These are phyloP conservation scores for Cytospora piceicola DNA, from an alignment of 2,329 filamentous ascomycete species.

Conservation along the genomic window DNA sequence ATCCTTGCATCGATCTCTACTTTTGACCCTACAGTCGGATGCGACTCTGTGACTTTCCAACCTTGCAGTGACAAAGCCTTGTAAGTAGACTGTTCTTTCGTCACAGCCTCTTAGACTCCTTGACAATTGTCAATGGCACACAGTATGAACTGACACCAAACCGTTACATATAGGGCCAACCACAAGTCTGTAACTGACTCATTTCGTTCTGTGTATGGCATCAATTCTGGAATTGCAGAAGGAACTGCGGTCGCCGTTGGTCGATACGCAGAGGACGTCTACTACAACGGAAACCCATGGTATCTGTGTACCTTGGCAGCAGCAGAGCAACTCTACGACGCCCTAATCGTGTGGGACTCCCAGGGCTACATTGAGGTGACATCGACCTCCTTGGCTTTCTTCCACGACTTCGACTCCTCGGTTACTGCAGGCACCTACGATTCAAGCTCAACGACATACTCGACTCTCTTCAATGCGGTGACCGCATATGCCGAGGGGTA, in stretches of 20 bases:
- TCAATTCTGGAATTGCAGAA: conserved; percentile 68
- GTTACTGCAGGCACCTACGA: conserved; percentile 66
- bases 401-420: conserved; percentile 64
- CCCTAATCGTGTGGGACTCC: conserved; percentile 71
- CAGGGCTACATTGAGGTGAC: conserved; percentile 67
- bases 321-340: conserved; percentile 79
- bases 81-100: conserved; percentile 1
- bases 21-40: conserved; percentile 69
- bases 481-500: conserved; percentile 64
- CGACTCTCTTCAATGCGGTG: conserved; percentile 59
- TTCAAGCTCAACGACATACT: conserved; percentile 51
- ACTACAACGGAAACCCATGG: conserved; percentile 82
- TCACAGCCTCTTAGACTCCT: too few relatives aligned
- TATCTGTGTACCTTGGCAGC: conserved; percentile 76
- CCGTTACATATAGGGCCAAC: conserved; percentile 52
- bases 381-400: conserved; percentile 69
- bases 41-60: conserved; percentile 75
- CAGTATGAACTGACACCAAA: background rate
- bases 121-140: background rate
- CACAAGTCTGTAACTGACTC: conserved; percentile 77
- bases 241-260: conserved; percentile 66
- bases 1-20: conserved; percentile 68
- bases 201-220: conserved; percentile 69
- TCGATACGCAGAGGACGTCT: conserved; percentile 72
- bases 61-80: conserved; percentile 72